A percentile compares a stretch with the other conserved stretches of the same genome.
Conservation (phyloP, 306 rosid species). For the Leucaena leucocephala region DNA sequence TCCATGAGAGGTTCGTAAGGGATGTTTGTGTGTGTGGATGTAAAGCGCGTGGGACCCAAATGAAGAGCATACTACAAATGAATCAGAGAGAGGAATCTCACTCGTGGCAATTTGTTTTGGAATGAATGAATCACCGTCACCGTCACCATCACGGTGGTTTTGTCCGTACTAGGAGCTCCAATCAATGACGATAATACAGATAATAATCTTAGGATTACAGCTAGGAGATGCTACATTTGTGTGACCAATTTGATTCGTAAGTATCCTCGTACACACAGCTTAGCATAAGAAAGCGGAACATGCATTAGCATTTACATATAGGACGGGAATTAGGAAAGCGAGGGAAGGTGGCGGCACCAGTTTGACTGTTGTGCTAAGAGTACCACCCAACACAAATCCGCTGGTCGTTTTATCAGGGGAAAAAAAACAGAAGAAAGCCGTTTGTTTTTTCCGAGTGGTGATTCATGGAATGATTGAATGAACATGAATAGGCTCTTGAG, state of each 20-base stretch:
- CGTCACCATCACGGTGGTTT: neutral
- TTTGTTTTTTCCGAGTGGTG: too few species aligned
- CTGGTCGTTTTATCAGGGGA: neutral
- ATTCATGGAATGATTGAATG: neutral
- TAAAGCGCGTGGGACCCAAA: conserved; percentile 14
- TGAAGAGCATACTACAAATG: too few species aligned
- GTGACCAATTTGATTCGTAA: neutral
- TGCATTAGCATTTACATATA: neutral
- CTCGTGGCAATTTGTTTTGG: too few species aligned
- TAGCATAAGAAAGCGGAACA: too few species aligned
- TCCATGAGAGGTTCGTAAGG: neutral
- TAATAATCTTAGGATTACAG: neutral
- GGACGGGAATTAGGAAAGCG: neutral
- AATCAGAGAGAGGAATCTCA: too few species aligned
- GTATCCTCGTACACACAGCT: too few species aligned
- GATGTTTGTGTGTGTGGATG: neutral
- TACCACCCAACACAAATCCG: neutral
- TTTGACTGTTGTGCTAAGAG: neutral
- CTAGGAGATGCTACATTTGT: neutral
- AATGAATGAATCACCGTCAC: too few species aligned
- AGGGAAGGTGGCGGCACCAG: neutral
- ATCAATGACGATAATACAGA: neutral
- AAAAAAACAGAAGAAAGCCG: too few species aligned
- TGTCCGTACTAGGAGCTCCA: neutral
- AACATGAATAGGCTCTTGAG: too few species aligned